These are phyloP conservation scores for Onygenales sp. DNA, from an alignment of 2,329 filamentous ascomycete genomes.

Conservation along the genomic window DNA sequence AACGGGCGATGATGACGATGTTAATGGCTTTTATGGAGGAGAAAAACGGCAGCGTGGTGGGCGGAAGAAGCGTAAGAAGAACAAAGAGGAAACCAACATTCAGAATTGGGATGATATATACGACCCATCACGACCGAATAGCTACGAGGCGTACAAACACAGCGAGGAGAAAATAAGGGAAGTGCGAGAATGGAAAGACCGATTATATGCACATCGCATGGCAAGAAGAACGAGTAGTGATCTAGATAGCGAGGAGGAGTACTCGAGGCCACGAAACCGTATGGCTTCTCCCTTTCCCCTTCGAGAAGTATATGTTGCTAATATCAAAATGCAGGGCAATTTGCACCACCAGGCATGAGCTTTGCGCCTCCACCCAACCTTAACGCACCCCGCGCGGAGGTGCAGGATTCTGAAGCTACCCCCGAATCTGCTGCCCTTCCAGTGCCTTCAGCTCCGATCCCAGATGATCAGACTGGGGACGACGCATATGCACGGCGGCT, in stretches of 20 bases:
- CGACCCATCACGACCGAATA: conserved; percentile 72
- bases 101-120: conserved; percentile 89
- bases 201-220: conserved; percentile 64
- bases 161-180: conserved; percentile 77
- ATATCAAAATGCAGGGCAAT: conserved; percentile 30
- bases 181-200: conserved; percentile 73
- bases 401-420: conserved; percentile 7
- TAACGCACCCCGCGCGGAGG: conserved; percentile 26
- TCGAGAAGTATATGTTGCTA: conserved; percentile 9
- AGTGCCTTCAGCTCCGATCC: conserved; percentile 35
- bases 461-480: conserved; percentile 56
- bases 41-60: conserved; percentile 68
- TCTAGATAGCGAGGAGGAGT: conserved; percentile 42
- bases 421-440: conserved; percentile 15
- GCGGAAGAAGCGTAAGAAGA: conserved; percentile 69
- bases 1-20: conserved; percentile 70
- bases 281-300: conserved; percentile 14
- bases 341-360: conserved; percentile 39
- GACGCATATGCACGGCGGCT: conserved; percentile 59
- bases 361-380: conserved; percentile 44
- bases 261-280: conserved; percentile 37
- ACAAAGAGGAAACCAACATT: conserved; percentile 47
- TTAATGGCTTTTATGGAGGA: conserved; percentile 52
- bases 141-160: conserved; percentile 71
- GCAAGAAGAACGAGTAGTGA: conserved; percentile 35